Evolutionary conservation across 1,284 basidiomycete genomes (phyloP), one percentile per base, ranked within the genome.

Genomic region (Naganishia albida): DNA sequence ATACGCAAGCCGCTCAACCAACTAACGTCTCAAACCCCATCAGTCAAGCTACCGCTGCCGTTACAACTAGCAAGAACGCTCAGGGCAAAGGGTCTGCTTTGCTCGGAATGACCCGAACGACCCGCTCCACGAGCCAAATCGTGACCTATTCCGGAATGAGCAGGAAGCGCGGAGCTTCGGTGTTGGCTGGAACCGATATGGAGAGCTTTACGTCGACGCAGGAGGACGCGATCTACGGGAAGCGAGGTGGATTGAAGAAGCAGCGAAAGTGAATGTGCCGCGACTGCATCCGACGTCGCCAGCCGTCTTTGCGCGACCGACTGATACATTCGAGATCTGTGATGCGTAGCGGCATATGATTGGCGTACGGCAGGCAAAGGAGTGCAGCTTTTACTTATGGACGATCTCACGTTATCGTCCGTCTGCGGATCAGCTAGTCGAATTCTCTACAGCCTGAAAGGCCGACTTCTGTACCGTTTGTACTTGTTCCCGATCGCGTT

Each of bases 151-250:
- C 56, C 20, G 46, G 46, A 10, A 46, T 25, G 20, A 50, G 57
- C 38, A 60, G 46, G 57, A 60, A 60, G 46, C 43, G 57, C 13
- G 57, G 34, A 18, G 10, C 46, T 16, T 60, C 57, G 10, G 39
- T 40, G 2, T 16, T 60, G 6, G 46, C 48, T 25, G 57, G 57
- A 4, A 60, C 49, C 25, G 57, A 60, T 23, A 60, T 60, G 46
- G 57, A 60, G 39, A 60, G 57, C 38, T 60, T 60, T 26, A 50
- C 57, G 7, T 60, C 57, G 13, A 60, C 57, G 13, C 57, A 60
- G 46, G 57, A 60, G 40, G 57, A 60, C 26, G 57, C 57, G 20
- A 60, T 60, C 7, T 60, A 60, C 46, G 46, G 57, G 30, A 60
- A 40, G 30, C 34, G 57, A 25, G 38, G 46, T 16, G 57, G 46